Base-by-base conservation (phyloP, 495 filamentous ascomycete species). In the Astrothelium macrocarpum region DNA sequence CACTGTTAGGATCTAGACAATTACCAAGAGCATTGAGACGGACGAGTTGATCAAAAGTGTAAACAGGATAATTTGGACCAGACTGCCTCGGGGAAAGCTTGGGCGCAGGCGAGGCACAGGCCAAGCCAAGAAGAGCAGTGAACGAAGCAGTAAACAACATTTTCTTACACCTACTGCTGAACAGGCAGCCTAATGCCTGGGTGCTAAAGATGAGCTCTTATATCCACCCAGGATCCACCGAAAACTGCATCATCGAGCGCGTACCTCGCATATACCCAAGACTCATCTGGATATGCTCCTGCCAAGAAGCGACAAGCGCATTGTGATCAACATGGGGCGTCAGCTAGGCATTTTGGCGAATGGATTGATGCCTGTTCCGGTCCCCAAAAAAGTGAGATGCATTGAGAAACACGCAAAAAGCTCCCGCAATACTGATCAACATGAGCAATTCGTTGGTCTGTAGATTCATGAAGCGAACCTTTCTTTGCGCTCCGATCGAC, bases 31-130 rank as follows among this genome's bases (percentile, higher is more conserved):
- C 12, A 56, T 26, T 11, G 49, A 29, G 49, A 56, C 49, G 16
- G 49, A 56, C 49, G 20, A 56, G 49, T 25, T 56, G 49, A 16
- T 56, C 49, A 20, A 56, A 56, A 10, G 49, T 56, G 16, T 56
- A 29, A 9, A 56, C 49, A 11, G n/a, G 20, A 56, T 56, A 56
- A 25, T 56, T 29, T 29, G 49, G 49, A 56, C 49, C 49, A 56
- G 49, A 56, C 25, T 56, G 49, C 29, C 49, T 56, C 12, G 12
- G 49, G 2, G 49, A 20, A 56, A 56, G 49, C 23, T 56, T 56
- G 49, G 49, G 49, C 25, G 49, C 49, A 29, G 49, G 49, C 20
- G 49, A 56, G 49, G 49, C 49, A 56, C 49, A 56, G 49, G 49
- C 49, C 49, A 56, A 25, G 49, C 49, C 49, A 56, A 56, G 20